Evolutionary conservation across 1,139 yeast genomes (phyloP).

Genomic region (Magnusiomyces fungicola): DNA sequence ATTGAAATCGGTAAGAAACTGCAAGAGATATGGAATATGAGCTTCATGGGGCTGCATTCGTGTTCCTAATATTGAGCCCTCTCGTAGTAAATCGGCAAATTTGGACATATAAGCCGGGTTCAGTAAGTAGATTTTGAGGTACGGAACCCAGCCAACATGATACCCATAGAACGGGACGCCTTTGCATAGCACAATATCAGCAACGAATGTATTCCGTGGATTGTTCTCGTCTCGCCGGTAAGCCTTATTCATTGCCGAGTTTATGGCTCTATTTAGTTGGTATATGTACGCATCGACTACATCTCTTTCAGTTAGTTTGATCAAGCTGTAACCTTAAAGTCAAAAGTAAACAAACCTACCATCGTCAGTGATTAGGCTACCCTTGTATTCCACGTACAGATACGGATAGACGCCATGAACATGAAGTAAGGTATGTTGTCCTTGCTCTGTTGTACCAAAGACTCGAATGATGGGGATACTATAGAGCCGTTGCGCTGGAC

Average conservation of each 20-base stretch:
- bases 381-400: slow-evolving; percentile 54
- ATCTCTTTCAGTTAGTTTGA: no score
- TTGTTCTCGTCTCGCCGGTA: slow-evolving; percentile 25
- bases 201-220: slow-evolving; percentile 44
- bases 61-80: slow-evolving; percentile 38
- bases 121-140: slow-evolving; percentile 59
- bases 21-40: slow-evolving; percentile 70
- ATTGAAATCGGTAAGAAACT: slow-evolving; percentile 77
- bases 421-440: slow-evolving; percentile 55
- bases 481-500: slow-evolving; percentile 14
- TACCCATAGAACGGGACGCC: slow-evolving; percentile 84
- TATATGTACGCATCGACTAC: slow-evolving; percentile 21
- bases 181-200: slow-evolving; percentile 60
- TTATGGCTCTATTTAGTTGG: slow-evolving; percentile 23
- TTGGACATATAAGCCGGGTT: slow-evolving; percentile 56
- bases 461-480: slow-evolving; percentile 72
- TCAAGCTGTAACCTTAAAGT: slow-evolving; percentile 5
- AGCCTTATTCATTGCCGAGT: slow-evolving; percentile 26
- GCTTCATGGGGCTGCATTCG: slow-evolving; percentile 56
- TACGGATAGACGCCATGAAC: slow-evolving; percentile 85
- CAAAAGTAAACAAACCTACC: slow-evolving; percentile 16
- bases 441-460: slow-evolving; percentile 58
- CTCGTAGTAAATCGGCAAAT: slow-evolving; percentile 53
- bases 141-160: slow-evolving; percentile 53
- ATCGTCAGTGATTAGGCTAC: slow-evolving; percentile 24